These are phyloP conservation scores for Adansonia grandidieri DNA, from an alignment of 441 rosid genomes.

Conservation along the genomic window DNA sequence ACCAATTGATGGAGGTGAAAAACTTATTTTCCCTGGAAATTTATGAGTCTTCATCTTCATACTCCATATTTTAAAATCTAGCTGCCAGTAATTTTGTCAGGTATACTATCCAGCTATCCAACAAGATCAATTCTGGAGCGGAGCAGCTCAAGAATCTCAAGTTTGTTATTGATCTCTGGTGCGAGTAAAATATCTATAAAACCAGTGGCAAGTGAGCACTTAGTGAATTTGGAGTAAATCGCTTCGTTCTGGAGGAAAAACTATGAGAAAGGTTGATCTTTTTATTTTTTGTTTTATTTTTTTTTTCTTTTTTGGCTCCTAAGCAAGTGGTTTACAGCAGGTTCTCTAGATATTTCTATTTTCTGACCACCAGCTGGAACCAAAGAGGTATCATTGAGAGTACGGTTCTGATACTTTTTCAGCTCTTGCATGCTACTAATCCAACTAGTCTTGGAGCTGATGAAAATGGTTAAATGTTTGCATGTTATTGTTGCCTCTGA, in stretches of 20 bases:
- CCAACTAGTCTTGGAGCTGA: slow-evolving; percentile 25
- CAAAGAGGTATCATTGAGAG: slow-evolving; percentile 1
- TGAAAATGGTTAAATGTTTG: not conserved
- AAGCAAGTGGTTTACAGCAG: slow-evolving; percentile 11
- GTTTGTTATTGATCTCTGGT: not conserved
- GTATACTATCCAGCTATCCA: not conserved
- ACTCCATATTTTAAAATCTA: not conserved
- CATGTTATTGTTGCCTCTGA: slow-evolving; percentile 19
- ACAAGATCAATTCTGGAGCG: not conserved
- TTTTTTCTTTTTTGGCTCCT: not conserved
- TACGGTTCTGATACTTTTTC: not conserved
- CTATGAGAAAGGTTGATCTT: not conserved
- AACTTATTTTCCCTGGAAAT: not conserved
- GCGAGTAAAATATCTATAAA: slow-evolving; percentile 5
- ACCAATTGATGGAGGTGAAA: slow-evolving; percentile 8
- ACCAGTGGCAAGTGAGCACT: not conserved
- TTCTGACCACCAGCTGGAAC: not conserved
- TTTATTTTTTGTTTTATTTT: not conserved
- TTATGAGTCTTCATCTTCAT: not conserved
- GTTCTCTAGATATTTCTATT: slow-evolving; percentile 11
- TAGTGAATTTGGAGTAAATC: not conserved
- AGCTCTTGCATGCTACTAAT: slow-evolving; percentile 6
- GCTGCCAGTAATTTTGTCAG: not conserved
- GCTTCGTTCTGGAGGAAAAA: not conserved
- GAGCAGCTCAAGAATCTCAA: slow-evolving; percentile 7